Evolutionary conservation across 1,284 basidiomycete species (phyloP), one percentile per base, ranked within the genome.

Genomic region (Tilletia caries): DNA sequence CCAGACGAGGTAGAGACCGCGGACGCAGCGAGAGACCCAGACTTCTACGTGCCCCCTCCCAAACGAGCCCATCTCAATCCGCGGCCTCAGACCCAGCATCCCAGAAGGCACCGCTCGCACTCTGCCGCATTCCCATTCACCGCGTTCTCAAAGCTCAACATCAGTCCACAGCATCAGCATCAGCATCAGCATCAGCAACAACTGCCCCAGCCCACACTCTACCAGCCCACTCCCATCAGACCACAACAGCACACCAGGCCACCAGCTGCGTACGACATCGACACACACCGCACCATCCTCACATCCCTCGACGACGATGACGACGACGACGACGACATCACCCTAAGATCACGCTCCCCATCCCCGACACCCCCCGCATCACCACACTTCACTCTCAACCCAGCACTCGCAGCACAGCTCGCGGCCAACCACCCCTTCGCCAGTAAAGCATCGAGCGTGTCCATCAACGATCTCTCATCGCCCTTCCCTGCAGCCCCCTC

Each of bases 361-460:
- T 60, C 54, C 20, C 54, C 23, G 8, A n/a, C n/a, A n/a, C n/a
- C n/a, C n/a, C 54, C 48, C 8, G 48, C 48, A 20, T 60, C 54
- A 27, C 8, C 54, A 8, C 54, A 60, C 1, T 60, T 60, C 54
- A 18, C 15, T 20, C 54, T 60, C 54, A 60, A 60, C 20, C 54
- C 54, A 25, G 54, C 54, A 18, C 54, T 60, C 32, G 54, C 54
- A 10, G 54, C 54, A 23, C 54, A 60, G 10, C 54, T 60, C 23
- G 54, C 54, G 6, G 54, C 54, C 54, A 25, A 60, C 1, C 54
- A 60, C 20, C 54, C 54, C 32, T 60, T 60, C 27, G 54, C n/a
- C n/a, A 25, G 54, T 25, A 41, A 41, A 15, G 10, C 37, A 10
- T 41, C 37, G 10, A 41, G 41, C 10, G 10, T 8, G 41, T 44